Evolutionary conservation across 805 yeast species (phyloP), one percentile per base, ranked within the genome.

Genomic region (Candida argentea): DNA sequence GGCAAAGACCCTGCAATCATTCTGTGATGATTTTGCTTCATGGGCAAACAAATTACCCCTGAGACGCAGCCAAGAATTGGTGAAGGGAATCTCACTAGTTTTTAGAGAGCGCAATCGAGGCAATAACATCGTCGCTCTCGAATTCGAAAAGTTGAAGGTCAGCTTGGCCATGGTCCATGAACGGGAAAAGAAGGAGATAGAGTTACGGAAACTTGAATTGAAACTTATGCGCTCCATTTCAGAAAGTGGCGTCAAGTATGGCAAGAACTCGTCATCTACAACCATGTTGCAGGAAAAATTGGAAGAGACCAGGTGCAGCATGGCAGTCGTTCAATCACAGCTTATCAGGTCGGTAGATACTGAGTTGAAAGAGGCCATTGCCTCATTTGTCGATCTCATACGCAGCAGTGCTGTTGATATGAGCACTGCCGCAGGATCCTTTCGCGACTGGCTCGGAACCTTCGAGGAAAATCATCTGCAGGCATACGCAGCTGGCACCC

Each of bases 311-410:
- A 57, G 59, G 24, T 59, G 65, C 34, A 62, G 70, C 20, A 53
- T 69, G n/a, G 70, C 61, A 30, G 67, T 73, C 14, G 68, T 70
- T 5, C 67, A 67, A 33, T 65, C 58, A 17, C 80, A 74, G 41
- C 56, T 63, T 26, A 50, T 57, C 6, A 56, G 71, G 25, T 55
- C 73, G 0, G 63, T 74, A 14, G 56, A 58, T 24, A 55, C 47
- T 16, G 60, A 62, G 8, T 52, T 74, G 35, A 64, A 57, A 33
- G 62, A 59, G 11, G 49, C 73, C 1, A 42, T 70, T 7, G 45
- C 51, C 7, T 73, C 70, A 25, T 73, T 67, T 39, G 48, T 58
- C 12, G 24, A 30, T 14, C 39, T 52, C 22, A 39, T 64, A 26
- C 60, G 52, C 33, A 35, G 42, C n/a, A 38, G 43, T 10, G 42